These are phyloP conservation scores for Stenogyne calaminthoides DNA, from an alignment of 305 asterid species.

Conservation along the genomic window DNA sequence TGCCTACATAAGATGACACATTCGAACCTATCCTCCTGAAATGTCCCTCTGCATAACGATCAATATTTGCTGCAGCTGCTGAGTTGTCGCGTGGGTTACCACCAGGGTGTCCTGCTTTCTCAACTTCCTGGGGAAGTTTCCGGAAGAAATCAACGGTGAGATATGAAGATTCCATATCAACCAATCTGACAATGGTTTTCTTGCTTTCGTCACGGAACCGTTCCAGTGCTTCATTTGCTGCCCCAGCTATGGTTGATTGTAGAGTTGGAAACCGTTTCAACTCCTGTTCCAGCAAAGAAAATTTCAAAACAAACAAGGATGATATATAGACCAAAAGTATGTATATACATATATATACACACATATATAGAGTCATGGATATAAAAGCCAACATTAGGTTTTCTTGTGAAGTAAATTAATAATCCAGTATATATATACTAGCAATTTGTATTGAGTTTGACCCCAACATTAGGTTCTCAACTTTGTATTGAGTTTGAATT, in stretches of 20 bases:
- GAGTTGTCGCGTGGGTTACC: constrained; percentile 42
- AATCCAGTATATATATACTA: too few species aligned
- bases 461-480: neutral
- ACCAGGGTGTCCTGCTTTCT: constrained; percentile 61
- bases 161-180: constrained; percentile 92
- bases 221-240: constrained; percentile 81
- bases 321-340: neutral
- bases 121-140: constrained; percentile 94
- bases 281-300: constrained; percentile 55
- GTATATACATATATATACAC: too few species aligned
- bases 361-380: neutral
- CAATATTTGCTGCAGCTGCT: constrained; percentile 49
- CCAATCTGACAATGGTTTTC: constrained; percentile 83
- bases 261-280: constrained; percentile 88
- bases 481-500: neutral
- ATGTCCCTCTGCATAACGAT: constrained; percentile 82
- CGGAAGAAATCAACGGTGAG: constrained; percentile 96
- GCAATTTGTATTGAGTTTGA: too few species aligned
- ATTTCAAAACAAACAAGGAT: constrained; percentile 16
- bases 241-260: constrained; percentile 81
- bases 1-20: constrained; percentile 75
- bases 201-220: constrained; percentile 84
- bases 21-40: constrained; percentile 92
- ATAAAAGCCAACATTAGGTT: too few species aligned
- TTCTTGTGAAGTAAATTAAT: too few species aligned